A percentile compares a stretch with the other conserved stretches of the same genome.
Conservation (phyloP, 352 stramenopile genomes). For the Pythium myriotylum region DNA sequence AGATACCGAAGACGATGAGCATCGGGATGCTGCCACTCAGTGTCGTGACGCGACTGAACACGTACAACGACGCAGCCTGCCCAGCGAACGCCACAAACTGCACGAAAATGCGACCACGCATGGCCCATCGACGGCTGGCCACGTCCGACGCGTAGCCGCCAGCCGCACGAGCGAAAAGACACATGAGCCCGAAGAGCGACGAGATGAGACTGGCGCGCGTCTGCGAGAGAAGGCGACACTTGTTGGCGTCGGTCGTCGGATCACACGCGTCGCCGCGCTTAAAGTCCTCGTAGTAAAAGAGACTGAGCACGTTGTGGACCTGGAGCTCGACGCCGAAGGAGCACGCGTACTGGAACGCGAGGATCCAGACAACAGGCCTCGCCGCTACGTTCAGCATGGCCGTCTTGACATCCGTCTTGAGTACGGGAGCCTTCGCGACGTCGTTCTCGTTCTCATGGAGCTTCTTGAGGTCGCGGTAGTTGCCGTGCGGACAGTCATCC, state of each 20-base stretch:
- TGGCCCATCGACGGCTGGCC: slow-evolving; percentile 70
- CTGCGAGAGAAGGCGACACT: slow-evolving; percentile 39
- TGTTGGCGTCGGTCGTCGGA: slow-evolving; percentile 19
- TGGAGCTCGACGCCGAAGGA: slow-evolving; percentile 95
- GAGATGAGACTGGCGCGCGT: slow-evolving; percentile 77
- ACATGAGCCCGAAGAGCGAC: slow-evolving; percentile 94
- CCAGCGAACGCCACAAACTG: slow-evolving; percentile 74
- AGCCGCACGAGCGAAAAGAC: slow-evolving; percentile 88
- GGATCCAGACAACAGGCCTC: slow-evolving; percentile 85
- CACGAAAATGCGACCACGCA: slow-evolving; percentile 82
- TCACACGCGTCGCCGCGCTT: slow-evolving; percentile 53
- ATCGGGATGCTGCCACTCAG: slow-evolving; percentile 60
- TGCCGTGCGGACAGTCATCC: slow-evolving; percentile 92
- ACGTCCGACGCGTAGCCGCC: slow-evolving; percentile 86
- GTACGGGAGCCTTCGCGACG: too few species aligned
- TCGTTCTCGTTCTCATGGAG: slow-evolving; percentile 8
- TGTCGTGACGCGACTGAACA: slow-evolving; percentile 69
- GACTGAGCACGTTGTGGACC: slow-evolving; percentile 92
- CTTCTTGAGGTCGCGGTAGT: slow-evolving; percentile 84
- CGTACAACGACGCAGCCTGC: slow-evolving; percentile 81
- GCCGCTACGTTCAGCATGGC: slow-evolving; percentile 43
- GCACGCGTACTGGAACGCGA: slow-evolving; percentile 92
- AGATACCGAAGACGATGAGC: slow-evolving; percentile 90
- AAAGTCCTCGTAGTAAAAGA: slow-evolving; percentile 92
- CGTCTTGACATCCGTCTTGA: slow-evolving; percentile 5